These are phyloP conservation scores for Phoma herbarum DNA, from an alignment of 2,329 filamentous ascomycete species.

Conservation along the genomic window DNA sequence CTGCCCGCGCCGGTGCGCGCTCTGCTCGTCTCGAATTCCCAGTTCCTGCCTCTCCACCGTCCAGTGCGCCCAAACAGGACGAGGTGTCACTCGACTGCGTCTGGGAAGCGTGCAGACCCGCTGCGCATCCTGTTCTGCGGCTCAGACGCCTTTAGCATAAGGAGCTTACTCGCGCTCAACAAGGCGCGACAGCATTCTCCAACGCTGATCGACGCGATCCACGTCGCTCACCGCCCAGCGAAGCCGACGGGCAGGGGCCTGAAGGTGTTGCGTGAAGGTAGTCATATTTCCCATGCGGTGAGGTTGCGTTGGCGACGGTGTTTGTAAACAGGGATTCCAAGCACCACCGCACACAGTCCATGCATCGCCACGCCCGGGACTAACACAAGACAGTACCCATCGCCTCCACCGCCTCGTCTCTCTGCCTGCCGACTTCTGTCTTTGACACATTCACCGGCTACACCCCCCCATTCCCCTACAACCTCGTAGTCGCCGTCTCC, in stretches of 20 bases:
- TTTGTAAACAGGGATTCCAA: background rate
- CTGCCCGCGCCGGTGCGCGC: conserved; percentile 36
- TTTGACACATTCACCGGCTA: conserved; percentile 85
- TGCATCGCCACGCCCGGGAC: no score
- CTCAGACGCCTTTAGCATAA: conserved; percentile 88
- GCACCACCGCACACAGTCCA: no score
- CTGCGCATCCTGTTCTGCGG: conserved; percentile 92
- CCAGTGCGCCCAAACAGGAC: no score
- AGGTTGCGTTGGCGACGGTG: background rate
- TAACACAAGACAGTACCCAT: conserved; percentile 71
- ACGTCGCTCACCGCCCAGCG: conserved; percentile 83
- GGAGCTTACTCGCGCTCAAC: conserved; percentile 75
- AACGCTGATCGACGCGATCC: conserved; percentile 68
- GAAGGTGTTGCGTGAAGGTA: conserved; percentile 73
- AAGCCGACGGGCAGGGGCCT: conserved; percentile 81
- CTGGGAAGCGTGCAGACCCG: conserved; percentile 54
- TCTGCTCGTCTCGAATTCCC: conserved; percentile 13
- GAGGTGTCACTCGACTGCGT: background rate
- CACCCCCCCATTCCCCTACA: conserved; percentile 60
- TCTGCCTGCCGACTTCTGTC: conserved; percentile 75
- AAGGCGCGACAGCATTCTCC: conserved; percentile 59
- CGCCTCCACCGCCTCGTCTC: conserved; percentile 67
- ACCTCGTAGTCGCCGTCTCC: conserved; percentile 90
- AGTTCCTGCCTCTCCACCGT: no score
- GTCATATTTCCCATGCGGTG: background rate